A percentile compares a stretch with the other conserved stretches of the same genome.
phyloP scores from a whole-genome alignment of 176 grass and related monocot species.

The Eragrostis curvula region DNA sequence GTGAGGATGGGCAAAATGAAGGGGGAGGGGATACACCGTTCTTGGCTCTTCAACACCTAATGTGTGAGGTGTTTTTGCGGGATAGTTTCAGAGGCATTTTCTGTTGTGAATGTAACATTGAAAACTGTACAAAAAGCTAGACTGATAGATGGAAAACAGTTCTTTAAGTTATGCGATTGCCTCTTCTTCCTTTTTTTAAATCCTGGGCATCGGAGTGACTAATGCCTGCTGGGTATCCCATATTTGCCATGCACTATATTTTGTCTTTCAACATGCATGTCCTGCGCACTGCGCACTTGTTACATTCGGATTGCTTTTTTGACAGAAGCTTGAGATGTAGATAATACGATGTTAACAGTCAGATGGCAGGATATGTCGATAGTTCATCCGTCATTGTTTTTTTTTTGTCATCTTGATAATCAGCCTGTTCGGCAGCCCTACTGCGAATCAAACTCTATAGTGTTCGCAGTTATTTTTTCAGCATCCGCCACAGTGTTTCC shows the following conservation, averaged over 20 bases:
- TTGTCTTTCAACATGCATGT: neutral
- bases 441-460: too few species aligned
- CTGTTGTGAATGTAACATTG: conserved; percentile 55
- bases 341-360: neutral
- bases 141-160: conserved; percentile 60
- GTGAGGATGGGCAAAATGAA: neutral
- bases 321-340: neutral
- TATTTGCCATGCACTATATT: neutral
- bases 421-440: too few species aligned
- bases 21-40: neutral
- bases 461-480: too few species aligned
- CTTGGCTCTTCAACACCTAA: conserved; percentile 38
- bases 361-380: neutral
- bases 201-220: neutral
- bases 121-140: conserved; percentile 74
- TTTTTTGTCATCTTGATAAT: too few species aligned
- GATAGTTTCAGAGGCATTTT: conserved; percentile 53
- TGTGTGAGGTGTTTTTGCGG: conserved; percentile 46
- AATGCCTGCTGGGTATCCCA: neutral
- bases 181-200: neutral
- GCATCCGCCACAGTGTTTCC: too few species aligned
- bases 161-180: conserved; percentile 21
- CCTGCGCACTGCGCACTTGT: neutral
- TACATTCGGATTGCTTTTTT: neutral
- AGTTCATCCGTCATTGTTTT: too few species aligned